phyloP scores from a whole-genome alignment of 2,329 filamentous ascomycete species.

The Fusarium keratoplasticum region DNA sequence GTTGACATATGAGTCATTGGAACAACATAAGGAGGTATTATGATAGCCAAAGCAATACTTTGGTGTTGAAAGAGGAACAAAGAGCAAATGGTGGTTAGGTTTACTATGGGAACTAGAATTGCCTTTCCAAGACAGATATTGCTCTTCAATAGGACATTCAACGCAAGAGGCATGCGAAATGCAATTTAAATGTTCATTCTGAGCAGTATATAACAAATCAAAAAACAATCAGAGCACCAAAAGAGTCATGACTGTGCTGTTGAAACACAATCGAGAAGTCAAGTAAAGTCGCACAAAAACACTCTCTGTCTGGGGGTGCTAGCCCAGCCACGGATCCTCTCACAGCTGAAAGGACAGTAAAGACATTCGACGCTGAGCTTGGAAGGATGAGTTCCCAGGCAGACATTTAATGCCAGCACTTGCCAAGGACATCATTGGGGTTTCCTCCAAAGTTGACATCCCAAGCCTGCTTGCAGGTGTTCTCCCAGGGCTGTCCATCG shows the following conservation, averaged over 20 bases:
- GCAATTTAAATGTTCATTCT: background rate
- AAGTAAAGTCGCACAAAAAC: background rate
- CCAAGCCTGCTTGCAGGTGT: slow-evolving; percentile 24
- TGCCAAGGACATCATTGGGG: slow-evolving; percentile 3
- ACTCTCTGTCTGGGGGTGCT: background rate
- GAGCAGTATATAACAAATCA: background rate
- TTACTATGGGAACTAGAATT: no score
- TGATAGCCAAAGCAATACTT: no score
- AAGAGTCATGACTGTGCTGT: background rate
- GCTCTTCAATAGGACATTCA: no score
- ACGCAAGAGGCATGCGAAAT: background rate
- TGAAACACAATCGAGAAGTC: background rate
- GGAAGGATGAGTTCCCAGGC: no score
- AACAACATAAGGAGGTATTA: no score
- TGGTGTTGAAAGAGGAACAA: no score
- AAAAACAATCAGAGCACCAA: background rate
- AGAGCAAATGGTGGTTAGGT: no score
- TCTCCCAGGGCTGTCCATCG: slow-evolving; percentile 22
- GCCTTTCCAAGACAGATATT: no score
- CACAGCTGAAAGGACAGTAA: background rate
- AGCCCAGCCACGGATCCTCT: background rate
- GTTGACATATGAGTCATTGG: background rate
- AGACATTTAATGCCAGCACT: slow-evolving; percentile 28
- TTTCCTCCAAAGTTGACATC: slow-evolving; percentile 25
- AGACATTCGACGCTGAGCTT: background rate